phyloP scores from a whole-genome alignment of 163 green algal genomes.

The Coccomyxa subellipsoidea region DNA sequence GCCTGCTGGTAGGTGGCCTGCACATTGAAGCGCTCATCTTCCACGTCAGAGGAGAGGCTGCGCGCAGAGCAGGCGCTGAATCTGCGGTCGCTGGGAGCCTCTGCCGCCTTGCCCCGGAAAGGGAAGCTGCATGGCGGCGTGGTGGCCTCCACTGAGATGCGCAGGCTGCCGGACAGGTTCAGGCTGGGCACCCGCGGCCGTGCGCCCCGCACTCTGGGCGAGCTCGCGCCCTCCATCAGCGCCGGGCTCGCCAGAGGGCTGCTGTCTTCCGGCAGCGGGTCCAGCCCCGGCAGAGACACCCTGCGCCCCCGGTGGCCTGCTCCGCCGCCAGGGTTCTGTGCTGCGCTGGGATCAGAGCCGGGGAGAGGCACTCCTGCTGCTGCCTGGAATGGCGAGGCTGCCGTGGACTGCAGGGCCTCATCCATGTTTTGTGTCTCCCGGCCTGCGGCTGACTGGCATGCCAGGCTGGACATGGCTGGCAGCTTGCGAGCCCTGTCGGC shows the following conservation, averaged over 20 bases:
- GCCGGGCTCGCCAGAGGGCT: not conserved
- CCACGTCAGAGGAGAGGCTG: not conserved
- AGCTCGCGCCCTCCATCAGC: not conserved
- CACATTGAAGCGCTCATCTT: not conserved
- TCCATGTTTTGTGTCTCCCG: not conserved
- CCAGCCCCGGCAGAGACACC: not conserved
- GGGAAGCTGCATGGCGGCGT: constrained; percentile 5
- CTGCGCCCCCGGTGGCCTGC: not conserved
- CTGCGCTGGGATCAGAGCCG: not conserved
- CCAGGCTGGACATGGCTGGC: not conserved
- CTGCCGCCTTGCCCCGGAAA: not conserved
- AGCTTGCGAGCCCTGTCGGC: not conserved
- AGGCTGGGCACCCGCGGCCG: not conserved
- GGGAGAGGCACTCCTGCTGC: not conserved
- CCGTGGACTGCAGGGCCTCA: not conserved
- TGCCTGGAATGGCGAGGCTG: not conserved
- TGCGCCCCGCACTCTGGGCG: not conserved
- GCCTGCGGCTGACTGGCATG: not conserved
- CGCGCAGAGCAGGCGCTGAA: not conserved
- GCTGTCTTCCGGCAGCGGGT: not conserved
- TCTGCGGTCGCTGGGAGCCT: not conserved
- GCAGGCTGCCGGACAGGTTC: constrained; percentile 4
- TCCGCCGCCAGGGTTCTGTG: not conserved
- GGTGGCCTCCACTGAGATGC: not conserved
- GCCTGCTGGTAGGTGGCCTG: not conserved